Conservation (phyloP, 768 basidiomycete species). For the Leucogyrophana mollusca region DNA sequence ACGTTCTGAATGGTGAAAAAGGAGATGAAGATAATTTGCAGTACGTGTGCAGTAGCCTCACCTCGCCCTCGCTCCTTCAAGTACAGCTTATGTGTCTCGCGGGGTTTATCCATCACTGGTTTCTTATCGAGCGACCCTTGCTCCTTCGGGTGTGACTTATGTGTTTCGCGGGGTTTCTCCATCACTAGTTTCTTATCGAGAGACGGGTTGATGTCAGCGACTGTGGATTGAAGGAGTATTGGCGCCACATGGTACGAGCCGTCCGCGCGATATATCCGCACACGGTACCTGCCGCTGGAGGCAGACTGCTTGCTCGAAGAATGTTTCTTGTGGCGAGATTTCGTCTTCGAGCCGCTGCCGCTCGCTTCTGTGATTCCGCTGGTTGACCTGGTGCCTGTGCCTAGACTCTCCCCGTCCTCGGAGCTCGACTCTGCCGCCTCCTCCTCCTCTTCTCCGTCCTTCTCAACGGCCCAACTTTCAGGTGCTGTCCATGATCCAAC, state of each 20-base stretch:
- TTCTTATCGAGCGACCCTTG: too few species aligned
- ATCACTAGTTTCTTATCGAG: slow-evolving; percentile 58
- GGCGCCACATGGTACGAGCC: slow-evolving; percentile 69
- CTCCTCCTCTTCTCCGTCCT: slow-evolving; percentile 35
- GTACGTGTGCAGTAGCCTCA: slow-evolving; percentile 27
- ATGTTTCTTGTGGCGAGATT: slow-evolving; percentile 23
- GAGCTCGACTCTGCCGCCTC: slow-evolving; percentile 42
- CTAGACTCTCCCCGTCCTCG: slow-evolving; percentile 32
- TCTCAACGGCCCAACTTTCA: slow-evolving; percentile 74
- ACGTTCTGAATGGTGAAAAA: slow-evolving; percentile 56
- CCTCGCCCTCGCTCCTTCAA: slow-evolving; percentile 76
- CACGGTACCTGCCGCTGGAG: slow-evolving; percentile 35
- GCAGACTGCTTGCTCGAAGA: slow-evolving; percentile 16
- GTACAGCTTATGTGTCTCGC: slow-evolving; percentile 68
- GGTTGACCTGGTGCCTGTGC: slow-evolving; percentile 14
- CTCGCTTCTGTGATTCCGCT: slow-evolving; percentile 12
- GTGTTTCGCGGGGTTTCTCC: slow-evolving; percentile 52
- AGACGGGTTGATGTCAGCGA: slow-evolving; percentile 59
- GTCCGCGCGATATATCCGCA: slow-evolving; percentile 79
- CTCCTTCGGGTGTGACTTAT: slow-evolving; percentile 74
- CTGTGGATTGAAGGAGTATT: slow-evolving; percentile 63
- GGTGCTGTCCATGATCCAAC: slow-evolving; percentile 62
- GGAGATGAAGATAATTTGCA: background rate
- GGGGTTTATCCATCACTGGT: slow-evolving; percentile 44
- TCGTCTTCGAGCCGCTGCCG: slow-evolving; percentile 15